These are phyloP conservation scores for Colletotrichum gigasporum DNA, from an alignment of 2,329 filamentous ascomycete species.

Conservation along the genomic window DNA sequence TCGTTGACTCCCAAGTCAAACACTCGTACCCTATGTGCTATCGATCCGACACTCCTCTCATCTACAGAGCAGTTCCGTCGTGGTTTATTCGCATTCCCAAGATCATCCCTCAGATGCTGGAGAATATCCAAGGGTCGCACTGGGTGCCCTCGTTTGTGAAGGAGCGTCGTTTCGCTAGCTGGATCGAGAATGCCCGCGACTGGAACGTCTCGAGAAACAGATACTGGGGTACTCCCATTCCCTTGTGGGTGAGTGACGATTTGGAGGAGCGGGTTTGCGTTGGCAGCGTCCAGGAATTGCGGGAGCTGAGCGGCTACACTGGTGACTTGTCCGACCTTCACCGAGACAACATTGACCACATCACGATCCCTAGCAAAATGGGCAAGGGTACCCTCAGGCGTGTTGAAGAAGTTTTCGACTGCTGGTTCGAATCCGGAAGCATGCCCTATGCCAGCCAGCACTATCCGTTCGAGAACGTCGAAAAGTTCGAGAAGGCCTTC, in stretches of 20 bases:
- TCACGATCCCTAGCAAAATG: slow-evolving; percentile 90
- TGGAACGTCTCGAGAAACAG: slow-evolving; percentile 96
- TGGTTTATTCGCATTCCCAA: slow-evolving; percentile 94
- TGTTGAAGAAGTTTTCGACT: slow-evolving; percentile 92
- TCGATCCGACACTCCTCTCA: slow-evolving; percentile 93
- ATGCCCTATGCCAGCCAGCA: slow-evolving; percentile 95
- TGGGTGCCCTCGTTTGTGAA: slow-evolving; percentile 95
- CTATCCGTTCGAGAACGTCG: slow-evolving; percentile 90
- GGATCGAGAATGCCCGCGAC: slow-evolving; percentile 90
- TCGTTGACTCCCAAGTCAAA: slow-evolving; percentile 86
- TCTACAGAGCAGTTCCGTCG: slow-evolving; percentile 89
- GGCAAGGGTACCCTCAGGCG: slow-evolving; percentile 86
- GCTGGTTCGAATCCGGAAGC: slow-evolving; percentile 95
- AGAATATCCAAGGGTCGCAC: slow-evolving; percentile 87
- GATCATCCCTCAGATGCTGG: slow-evolving; percentile 87
- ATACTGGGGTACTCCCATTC: slow-evolving; percentile 95
- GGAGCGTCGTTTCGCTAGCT: slow-evolving; percentile 88
- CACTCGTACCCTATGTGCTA: slow-evolving; percentile 96
- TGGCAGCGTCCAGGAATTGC: slow-evolving; percentile 85
- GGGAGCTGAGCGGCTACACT: slow-evolving; percentile 84
- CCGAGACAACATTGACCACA: slow-evolving; percentile 90
- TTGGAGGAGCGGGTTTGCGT: slow-evolving; percentile 86
- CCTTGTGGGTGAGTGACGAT: slow-evolving; percentile 92
- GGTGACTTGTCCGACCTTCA: slow-evolving; percentile 88
- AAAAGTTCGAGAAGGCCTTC: slow-evolving; percentile 82